These are phyloP conservation scores for Cryptosporidium ubiquitum DNA, from an alignment of 169 alveolate genomes.

Conservation along the genomic window DNA sequence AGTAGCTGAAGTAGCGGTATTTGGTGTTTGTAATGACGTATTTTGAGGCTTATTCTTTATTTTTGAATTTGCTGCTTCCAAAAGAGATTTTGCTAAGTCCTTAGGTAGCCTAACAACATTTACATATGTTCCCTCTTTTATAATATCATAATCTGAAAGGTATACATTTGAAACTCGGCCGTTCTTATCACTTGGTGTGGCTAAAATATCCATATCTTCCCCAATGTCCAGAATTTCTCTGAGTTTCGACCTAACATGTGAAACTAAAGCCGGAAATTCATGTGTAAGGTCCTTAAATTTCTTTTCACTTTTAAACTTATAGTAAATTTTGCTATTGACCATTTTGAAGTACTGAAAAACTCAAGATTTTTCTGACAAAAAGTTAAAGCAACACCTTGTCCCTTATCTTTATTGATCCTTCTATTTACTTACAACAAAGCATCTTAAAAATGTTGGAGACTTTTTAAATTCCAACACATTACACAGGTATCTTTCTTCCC, in stretches of 20 bases:
- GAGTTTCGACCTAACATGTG: constrained; percentile 62
- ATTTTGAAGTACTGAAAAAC: neutral
- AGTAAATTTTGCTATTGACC: constrained; percentile 21
- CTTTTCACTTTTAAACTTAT: constrained; percentile 66
- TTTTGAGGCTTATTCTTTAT: constrained; percentile 27
- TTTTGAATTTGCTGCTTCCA: constrained; percentile 59
- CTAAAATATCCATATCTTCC: constrained; percentile 62
- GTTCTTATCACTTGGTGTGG: constrained; percentile 37
- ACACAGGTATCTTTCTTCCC: neutral
- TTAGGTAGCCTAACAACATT: constrained; percentile 59
- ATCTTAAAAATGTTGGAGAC: neutral
- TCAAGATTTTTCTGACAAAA: neutral
- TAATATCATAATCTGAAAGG: constrained; percentile 48
- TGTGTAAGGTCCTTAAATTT: constrained; percentile 42
- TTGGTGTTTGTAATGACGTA: neutral
- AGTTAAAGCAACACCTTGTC: neutral
- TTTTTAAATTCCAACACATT: neutral
- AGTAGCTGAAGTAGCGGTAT: neutral
- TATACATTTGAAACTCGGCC: constrained; percentile 51
- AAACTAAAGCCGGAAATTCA: constrained; percentile 59
- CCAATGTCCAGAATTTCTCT: constrained; percentile 62
- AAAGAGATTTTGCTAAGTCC: constrained; percentile 51
- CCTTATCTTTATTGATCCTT: neutral
- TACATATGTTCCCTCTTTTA: constrained; percentile 46
- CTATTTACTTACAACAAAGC: neutral